Evolutionary conservation across 2,329 filamentous ascomycete genomes (phyloP), one percentile per base, ranked within the genome.

Genomic region (Blumeria graminis): DNA sequence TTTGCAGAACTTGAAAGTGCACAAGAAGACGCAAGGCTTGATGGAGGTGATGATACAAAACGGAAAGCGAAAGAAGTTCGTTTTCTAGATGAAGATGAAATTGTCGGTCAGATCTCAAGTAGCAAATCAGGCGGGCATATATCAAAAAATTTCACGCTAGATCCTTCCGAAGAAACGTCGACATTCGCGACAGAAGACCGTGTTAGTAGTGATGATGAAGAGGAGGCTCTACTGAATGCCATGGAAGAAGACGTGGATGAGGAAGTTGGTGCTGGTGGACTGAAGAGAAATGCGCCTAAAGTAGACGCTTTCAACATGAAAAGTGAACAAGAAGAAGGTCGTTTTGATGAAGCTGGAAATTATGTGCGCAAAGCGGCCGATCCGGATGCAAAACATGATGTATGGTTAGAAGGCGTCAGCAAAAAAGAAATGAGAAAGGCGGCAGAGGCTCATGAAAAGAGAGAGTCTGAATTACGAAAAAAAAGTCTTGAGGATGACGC

Each of bases 241-340:
- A 69, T 86, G 36, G 86, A 86, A 61, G 80, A 84, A 59, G 85
- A 80, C 16, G 66, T 94, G 14, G 92, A 95, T 62, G 83, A 89
- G 56, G 92, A 98, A 68, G 74, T 98, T 6, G 92, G 92, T 1
- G 82, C 86, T 1, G 92, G 92, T 13, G 84, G 85, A 1, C 83
- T 93, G 63, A 96, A 95, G 71, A 85, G 81, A 63, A 87, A 95
- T 68, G 92, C 92, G 1, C 92, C 92, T 1, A 86, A 92, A 67
- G 76, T 98, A 6, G 92, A 96, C 68, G 90, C 90, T 2, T 98
- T 98, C 75, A 96, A 98, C 66, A 85, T 98, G 75, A 81, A 79
- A 58, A 72, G 78, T 11, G 92, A 98, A 68, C 82, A 93, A 67
- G 88, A 96, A 65, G 90, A 96, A 62, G 92, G 92, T 0, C 77